Conservation (phyloP, 2,329 filamentous ascomycete species). For the Penicillium sp. region DNA sequence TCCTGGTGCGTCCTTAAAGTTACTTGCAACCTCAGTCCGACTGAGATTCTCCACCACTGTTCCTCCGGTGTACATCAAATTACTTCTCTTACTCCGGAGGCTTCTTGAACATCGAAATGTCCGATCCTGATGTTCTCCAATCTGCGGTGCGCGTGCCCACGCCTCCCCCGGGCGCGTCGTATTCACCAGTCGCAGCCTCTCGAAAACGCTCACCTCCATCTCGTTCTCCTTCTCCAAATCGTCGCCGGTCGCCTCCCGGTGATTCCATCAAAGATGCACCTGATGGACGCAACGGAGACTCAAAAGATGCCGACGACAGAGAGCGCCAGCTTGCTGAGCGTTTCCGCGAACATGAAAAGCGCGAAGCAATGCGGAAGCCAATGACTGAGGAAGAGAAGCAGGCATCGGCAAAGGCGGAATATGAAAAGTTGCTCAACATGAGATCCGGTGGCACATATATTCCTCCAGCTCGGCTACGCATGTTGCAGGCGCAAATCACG, state of each 20-base stretch:
- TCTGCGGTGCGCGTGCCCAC: slow-evolving; percentile 61
- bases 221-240: slow-evolving; percentile 53
- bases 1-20: slow-evolving; percentile 6
- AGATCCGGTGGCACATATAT: slow-evolving; percentile 96
- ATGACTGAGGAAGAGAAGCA: slow-evolving; percentile 78
- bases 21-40: slow-evolving; percentile 7
- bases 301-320: slow-evolving; percentile 50
- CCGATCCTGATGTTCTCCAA: slow-evolving; percentile 50
- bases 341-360: slow-evolving; percentile 52
- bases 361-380: slow-evolving; percentile 51
- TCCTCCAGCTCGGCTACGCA: slow-evolving; percentile 83
- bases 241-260: slow-evolving; percentile 49
- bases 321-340: slow-evolving; percentile 54
- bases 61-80: slow-evolving; percentile 5
- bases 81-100: slow-evolving; percentile 7
- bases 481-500: slow-evolving; percentile 93
- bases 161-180: slow-evolving; percentile 50
- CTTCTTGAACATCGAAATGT: slow-evolving; percentile 34
- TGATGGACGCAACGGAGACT: slow-evolving; percentile 51
- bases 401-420: slow-evolving; percentile 84
- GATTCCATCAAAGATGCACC: slow-evolving; percentile 34
- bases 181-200: slow-evolving; percentile 50
- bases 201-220: slow-evolving; percentile 59
- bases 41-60: slow-evolving; percentile 11
- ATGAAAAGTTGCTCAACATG: slow-evolving; percentile 87